Percentiles rank a stretch among this genome's conserved stretches.
phyloP scores from a whole-genome alignment of 805 yeast species.

The Scheffersomyces coipomensis region DNA sequence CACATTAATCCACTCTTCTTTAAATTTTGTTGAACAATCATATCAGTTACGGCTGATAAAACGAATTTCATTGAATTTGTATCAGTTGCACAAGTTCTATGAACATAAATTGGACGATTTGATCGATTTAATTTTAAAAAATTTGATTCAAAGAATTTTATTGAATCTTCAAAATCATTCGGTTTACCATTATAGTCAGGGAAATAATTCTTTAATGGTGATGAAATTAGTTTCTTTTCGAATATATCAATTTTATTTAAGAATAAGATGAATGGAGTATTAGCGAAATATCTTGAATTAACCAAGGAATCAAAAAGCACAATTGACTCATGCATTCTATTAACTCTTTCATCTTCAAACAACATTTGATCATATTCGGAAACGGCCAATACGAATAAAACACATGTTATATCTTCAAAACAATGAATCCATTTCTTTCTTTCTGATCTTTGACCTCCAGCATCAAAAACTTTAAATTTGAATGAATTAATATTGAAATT shows the following conservation, averaged over 20 bases:
- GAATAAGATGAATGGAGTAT: slow-evolving; percentile 86
- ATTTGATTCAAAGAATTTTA: slow-evolving; percentile 66
- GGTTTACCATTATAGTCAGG: slow-evolving; percentile 73
- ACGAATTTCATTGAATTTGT: slow-evolving; percentile 86
- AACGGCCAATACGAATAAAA: slow-evolving; percentile 83
- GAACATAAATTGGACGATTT: slow-evolving; percentile 80
- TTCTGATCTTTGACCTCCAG: slow-evolving; percentile 94
- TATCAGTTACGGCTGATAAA: slow-evolving; percentile 87
- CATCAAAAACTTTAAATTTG: slow-evolving; percentile 80
- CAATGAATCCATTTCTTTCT: slow-evolving; percentile 94
- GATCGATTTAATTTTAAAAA: slow-evolving; percentile 65
- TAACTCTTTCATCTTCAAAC: slow-evolving; percentile 85
- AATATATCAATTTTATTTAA: slow-evolving; percentile 86
- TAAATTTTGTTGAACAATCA: slow-evolving; percentile 80
- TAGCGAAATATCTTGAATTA: slow-evolving; percentile 79
- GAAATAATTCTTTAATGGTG: slow-evolving; percentile 70
- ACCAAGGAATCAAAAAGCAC: slow-evolving; percentile 79
- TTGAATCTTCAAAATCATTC: slow-evolving; percentile 62
- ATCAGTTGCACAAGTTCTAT: slow-evolving; percentile 95
- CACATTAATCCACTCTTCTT: slow-evolving; percentile 73
- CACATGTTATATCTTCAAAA: slow-evolving; percentile 85
- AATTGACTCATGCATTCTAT: slow-evolving; percentile 88
- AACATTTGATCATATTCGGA: slow-evolving; percentile 90
- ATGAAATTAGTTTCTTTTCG: slow-evolving; percentile 60
- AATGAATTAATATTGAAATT: slow-evolving; percentile 63